These are phyloP conservation scores for Leucoagaricus sp. DNA, from an alignment of 1,284 basidiomycete genomes.

Conservation along the genomic window DNA sequence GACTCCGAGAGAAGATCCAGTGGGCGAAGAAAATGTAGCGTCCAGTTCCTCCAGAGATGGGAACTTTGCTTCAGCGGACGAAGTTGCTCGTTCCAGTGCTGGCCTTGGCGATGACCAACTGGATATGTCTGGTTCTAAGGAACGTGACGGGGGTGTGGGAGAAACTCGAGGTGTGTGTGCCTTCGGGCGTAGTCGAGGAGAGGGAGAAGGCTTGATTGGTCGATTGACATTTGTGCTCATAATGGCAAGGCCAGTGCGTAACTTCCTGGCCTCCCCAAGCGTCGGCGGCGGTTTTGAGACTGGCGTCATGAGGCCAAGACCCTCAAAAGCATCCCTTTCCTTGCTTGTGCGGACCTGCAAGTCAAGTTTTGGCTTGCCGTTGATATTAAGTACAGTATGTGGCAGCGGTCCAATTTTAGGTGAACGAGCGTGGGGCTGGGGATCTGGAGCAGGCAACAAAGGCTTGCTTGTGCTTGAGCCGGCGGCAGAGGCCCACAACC, in stretches of 20 bases:
- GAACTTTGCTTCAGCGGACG: constrained; percentile 67
- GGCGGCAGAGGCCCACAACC: constrained; percentile 45
- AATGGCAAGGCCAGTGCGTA: constrained; percentile 64
- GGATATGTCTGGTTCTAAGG: constrained; percentile 22
- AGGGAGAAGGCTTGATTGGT: constrained; percentile 41
- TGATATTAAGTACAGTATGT: constrained; percentile 17
- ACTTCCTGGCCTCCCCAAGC: constrained; percentile 71
- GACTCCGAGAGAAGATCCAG: constrained; percentile 21
- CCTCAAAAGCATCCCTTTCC: constrained; percentile 75
- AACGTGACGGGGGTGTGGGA: constrained; percentile 3
- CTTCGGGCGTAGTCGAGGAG: constrained; percentile 37
- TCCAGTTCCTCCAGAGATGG: constrained; percentile 80
- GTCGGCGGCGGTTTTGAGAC: constrained; percentile 56
- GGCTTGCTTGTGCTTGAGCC: constrained; percentile 25
- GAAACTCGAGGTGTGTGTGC: constrained; percentile 12
- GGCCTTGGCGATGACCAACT: constrained; percentile 26
- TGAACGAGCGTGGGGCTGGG: constrained; percentile 17
- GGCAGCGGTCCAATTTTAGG: constrained; percentile 10
- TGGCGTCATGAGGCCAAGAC: constrained; percentile 55
- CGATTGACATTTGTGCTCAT: constrained; percentile 34
- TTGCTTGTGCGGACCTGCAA: constrained; percentile 20
- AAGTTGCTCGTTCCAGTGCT: constrained; percentile 35
- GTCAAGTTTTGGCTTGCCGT: constrained; percentile 1
- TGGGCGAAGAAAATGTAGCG: constrained; percentile 48
- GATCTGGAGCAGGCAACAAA: constrained; percentile 23